phyloP scores from a whole-genome alignment of 257 asterid species.

The Nicotiana otophora region DNA sequence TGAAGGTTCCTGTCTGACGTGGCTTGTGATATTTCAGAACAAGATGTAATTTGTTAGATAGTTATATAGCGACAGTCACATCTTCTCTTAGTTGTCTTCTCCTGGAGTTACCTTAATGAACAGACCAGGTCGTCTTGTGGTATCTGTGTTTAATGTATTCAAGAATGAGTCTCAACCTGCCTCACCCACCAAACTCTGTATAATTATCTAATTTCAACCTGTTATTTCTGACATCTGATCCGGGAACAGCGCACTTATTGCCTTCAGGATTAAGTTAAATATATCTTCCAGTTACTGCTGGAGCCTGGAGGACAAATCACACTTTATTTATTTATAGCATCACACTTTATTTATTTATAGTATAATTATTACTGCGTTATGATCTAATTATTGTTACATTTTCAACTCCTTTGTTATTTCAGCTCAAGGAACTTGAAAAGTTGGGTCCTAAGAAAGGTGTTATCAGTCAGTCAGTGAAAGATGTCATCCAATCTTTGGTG shows the following conservation, averaged over 20 bases:
- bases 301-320: background rate
- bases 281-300: background rate
- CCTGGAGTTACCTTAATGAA: background rate
- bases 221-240: background rate
- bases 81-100: background rate
- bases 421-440: conserved; percentile 97
- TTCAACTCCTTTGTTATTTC: conserved; percentile 9
- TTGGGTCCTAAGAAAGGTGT: conserved; percentile 93
- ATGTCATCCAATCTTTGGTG: conserved; percentile 79
- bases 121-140: background rate
- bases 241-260: background rate
- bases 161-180: background rate
- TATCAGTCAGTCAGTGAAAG: conserved; percentile 91
- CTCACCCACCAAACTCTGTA: background rate
- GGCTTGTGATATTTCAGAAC: background rate
- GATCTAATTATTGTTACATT: background rate
- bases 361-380: background rate
- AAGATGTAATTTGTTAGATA: background rate
- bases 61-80: background rate
- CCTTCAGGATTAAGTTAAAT: background rate
- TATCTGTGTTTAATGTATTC: background rate
- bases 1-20: background rate
- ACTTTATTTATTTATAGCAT: background rate
- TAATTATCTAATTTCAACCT: background rate
- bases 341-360: background rate